phyloP scores from a whole-genome alignment of 1,284 basidiomycete genomes.

The Ceratobasidium sp. region DNA sequence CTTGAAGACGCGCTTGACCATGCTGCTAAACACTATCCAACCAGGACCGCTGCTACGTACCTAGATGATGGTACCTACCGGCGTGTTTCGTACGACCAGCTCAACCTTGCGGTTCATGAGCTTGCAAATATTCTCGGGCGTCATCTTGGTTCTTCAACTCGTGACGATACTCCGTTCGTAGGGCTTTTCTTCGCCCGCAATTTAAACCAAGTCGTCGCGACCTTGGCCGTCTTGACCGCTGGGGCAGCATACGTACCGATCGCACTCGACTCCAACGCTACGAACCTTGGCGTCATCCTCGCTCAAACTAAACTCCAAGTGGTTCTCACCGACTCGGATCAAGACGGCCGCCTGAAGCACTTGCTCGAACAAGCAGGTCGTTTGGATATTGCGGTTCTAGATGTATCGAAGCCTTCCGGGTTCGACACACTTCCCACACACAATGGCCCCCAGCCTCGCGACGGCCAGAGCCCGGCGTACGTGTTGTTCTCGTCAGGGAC shows the following conservation, averaged over 20 bases:
- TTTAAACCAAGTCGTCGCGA: conserved; percentile 8
- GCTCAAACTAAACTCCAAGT: background rate
- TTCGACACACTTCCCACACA: background rate
- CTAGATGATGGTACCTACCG: background rate
- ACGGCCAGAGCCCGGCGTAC: background rate
- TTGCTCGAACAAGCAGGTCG: background rate
- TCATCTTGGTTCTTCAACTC: background rate
- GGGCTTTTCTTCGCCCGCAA: conserved; percentile 18
- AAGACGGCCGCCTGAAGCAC: background rate
- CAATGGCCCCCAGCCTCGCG: background rate
- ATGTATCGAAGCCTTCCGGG: background rate
- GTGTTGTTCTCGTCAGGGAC: conserved; percentile 30
- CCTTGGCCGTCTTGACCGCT: background rate
- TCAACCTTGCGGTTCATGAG: background rate
- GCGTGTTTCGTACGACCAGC: conserved; percentile 1
- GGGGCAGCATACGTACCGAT: conserved; percentile 15
- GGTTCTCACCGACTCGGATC: conserved; percentile 15
- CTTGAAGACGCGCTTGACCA: conserved; percentile 13
- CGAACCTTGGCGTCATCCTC: background rate
- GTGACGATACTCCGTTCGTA: background rate
- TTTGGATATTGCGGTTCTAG: background rate
- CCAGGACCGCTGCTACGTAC: background rate
- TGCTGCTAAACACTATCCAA: conserved; percentile 4
- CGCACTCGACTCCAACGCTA: background rate
- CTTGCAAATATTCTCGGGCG: background rate